A percentile compares a stretch with the other conserved stretches of the same genome.
phyloP scores from a whole-genome alignment of 768 basidiomycete genomes.

The Galerina marginata region DNA sequence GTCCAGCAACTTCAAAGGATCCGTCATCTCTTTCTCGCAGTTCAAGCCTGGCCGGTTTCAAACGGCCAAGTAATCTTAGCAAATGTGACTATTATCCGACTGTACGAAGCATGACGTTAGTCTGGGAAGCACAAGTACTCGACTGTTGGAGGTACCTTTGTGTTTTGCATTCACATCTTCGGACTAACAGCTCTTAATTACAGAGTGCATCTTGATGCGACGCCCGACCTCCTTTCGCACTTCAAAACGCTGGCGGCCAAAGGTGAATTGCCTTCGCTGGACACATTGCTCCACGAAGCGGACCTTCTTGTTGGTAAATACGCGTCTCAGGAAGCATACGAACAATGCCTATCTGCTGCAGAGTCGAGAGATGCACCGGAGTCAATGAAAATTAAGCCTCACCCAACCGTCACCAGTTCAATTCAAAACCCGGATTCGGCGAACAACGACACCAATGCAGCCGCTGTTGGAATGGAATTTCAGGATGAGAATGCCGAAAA shows the following conservation, averaged over 20 bases:
- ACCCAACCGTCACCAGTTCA: no score
- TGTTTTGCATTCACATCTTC: background rate
- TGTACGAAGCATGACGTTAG: constrained; percentile 24
- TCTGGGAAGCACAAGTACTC: constrained; percentile 23
- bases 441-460: no score
- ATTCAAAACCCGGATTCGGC: no score
- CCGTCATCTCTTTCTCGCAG: constrained; percentile 19
- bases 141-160: constrained; percentile 13
- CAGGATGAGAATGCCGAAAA: no score
- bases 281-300: background rate
- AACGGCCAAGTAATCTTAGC: constrained; percentile 23
- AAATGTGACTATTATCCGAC: constrained; percentile 28
- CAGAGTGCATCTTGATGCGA: background rate
- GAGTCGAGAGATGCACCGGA: constrained; percentile 8
- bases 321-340: constrained; percentile 16
- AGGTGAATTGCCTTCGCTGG: background rate
- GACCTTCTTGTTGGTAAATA: constrained; percentile 4
- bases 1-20: constrained; percentile 18
- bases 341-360: constrained; percentile 8
- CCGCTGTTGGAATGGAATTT: no score
- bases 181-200: background rate
- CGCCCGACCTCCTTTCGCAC: background rate
- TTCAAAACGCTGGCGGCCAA: background rate
- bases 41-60: constrained; percentile 9
- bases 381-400: constrained; percentile 3